These are phyloP conservation scores for Fusarium succisae DNA, from an alignment of 2,329 filamentous ascomycete genomes.

Conservation along the genomic window DNA sequence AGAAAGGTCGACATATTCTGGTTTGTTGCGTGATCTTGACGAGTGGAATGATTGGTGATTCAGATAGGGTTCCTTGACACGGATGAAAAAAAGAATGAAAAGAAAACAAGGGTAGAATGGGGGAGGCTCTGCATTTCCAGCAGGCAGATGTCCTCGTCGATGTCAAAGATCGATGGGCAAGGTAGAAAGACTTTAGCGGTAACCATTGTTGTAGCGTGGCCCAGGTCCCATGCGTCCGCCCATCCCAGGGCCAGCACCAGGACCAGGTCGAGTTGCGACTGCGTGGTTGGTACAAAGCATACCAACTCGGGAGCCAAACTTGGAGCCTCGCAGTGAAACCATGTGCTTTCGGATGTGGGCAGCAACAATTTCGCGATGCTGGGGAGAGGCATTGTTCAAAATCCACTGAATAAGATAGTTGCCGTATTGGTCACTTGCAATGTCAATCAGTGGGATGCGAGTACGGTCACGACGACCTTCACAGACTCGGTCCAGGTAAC, in stretches of 20 bases:
- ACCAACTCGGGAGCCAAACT: slow-evolving; percentile 96
- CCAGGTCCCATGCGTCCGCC: slow-evolving; percentile 65
- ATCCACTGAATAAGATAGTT: slow-evolving; percentile 99
- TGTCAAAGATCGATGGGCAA: background rate
- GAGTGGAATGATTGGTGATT: slow-evolving; percentile 46
- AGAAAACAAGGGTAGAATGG: slow-evolving; percentile 24
- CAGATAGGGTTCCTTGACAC: slow-evolving; percentile 41
- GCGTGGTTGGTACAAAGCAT: slow-evolving; percentile 99
- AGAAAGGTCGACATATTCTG: slow-evolving; percentile 58
- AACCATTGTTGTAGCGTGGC: slow-evolving; percentile 66
- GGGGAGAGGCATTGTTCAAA: slow-evolving; percentile 83
- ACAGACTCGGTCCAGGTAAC: slow-evolving; percentile 93
- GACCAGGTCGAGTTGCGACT: slow-evolving; percentile 86
- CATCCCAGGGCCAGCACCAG: slow-evolving; percentile 76
- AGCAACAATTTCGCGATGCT: slow-evolving; percentile 93
- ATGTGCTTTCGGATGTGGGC: slow-evolving; percentile 98
- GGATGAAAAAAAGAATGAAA: slow-evolving; percentile 41
- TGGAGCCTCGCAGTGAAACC: slow-evolving; percentile 97
- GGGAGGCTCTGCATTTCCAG: background rate
- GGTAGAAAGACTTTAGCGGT: slow-evolving; percentile 56
- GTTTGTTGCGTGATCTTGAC: slow-evolving; percentile 50
- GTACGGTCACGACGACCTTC: slow-evolving; percentile 90
- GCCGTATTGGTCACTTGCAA: slow-evolving; percentile 97
- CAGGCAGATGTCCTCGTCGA: background rate
- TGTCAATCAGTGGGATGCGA: slow-evolving; percentile 96